Evolutionary conservation across 208 protist species (phyloP), one percentile per base, ranked within the genome.

Genomic region (Leptomonas pyrrhocoris): DNA sequence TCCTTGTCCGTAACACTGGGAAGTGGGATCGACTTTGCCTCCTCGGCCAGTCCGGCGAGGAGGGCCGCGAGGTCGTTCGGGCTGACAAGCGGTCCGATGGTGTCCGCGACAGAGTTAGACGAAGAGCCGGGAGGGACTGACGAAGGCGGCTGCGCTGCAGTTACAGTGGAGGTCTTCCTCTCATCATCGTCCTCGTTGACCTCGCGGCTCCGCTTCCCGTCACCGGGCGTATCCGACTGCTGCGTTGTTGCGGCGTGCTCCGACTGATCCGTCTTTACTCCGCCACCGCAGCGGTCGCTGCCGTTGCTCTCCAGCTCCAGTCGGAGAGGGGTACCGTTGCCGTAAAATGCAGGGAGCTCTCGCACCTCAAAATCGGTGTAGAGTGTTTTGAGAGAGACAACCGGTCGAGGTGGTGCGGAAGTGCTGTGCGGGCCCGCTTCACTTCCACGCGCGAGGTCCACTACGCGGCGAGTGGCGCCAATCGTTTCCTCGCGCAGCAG

Each of bases 321-420:
- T 6, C 50, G 58, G 18, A 97, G 84, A 12, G 93, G 89, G 6
- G 80, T 58, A 19, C 83, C 81, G 68, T 89, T 50, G 48, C 76
- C 65, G 77, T 90, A 93, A 31, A 84, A 68, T 4, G 78, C 75
- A 18, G 83, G 86, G 30, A 91, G 38, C 66, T 97, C 93, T 15
- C 93, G 85, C 42, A 97, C 93, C 38, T 94, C 84, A 73, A 97
- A 97, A 61, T 97, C 93, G 0, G 90, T 91, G 76, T 88, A 94
- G 18, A 94, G 73, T 48, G 86, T 92, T 48, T 97, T 97, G 7
- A 95, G 58, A 0, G 82, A 90, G 15, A 86, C 89, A 23, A 84
- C 54, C 0, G 76, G 80, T 7, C 79, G 80, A 5, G 58, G 3
- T 48, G 59, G 19, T 36, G 46, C 3, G 48, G 27, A 1, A 13